phyloP scores from a whole-genome alignment of 139 green algal genomes.

The Chloropicon primus region DNA sequence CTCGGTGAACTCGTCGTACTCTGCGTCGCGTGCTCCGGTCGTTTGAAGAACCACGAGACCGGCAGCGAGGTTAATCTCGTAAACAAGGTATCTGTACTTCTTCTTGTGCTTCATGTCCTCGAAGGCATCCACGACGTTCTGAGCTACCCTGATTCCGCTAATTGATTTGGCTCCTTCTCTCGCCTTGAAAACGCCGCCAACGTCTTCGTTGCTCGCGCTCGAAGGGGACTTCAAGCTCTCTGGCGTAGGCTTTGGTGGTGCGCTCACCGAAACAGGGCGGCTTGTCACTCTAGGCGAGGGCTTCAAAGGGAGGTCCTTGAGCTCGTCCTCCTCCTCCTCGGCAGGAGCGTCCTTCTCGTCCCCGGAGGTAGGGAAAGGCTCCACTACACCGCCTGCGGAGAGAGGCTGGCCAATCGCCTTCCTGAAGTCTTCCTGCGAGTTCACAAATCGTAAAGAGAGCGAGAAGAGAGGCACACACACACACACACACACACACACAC shows the following conservation, averaged over 20 bases:
- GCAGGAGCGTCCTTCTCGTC: not conserved
- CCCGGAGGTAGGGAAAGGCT: not conserved
- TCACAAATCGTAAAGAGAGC: no score
- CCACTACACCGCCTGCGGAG: not conserved
- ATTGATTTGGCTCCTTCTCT: not conserved
- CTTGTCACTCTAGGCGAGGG: not conserved
- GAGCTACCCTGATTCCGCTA: conserved; percentile 1
- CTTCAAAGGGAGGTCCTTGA: not conserved
- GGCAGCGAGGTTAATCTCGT: conserved; percentile 4
- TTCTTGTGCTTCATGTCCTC: conserved; percentile 9
- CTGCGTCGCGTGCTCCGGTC: conserved; percentile 31
- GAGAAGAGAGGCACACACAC: no score
- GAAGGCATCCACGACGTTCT: conserved; percentile 3
- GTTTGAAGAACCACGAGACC: not conserved
- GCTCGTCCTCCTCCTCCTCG: not conserved
- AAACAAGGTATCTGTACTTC: conserved; percentile 14
- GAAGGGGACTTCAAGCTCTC: not conserved
- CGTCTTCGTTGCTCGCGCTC: not conserved
- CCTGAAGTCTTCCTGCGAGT: not conserved
- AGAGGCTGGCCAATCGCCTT: not conserved
- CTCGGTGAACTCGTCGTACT: conserved; percentile 54
- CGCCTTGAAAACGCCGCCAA: not conserved
- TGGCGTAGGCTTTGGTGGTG: not conserved
- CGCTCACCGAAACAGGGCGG: not conserved
- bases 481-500: no score